Evolutionary conservation across 2,329 filamentous ascomycete species (phyloP).

Genomic region (Aspergillus texensis): DNA sequence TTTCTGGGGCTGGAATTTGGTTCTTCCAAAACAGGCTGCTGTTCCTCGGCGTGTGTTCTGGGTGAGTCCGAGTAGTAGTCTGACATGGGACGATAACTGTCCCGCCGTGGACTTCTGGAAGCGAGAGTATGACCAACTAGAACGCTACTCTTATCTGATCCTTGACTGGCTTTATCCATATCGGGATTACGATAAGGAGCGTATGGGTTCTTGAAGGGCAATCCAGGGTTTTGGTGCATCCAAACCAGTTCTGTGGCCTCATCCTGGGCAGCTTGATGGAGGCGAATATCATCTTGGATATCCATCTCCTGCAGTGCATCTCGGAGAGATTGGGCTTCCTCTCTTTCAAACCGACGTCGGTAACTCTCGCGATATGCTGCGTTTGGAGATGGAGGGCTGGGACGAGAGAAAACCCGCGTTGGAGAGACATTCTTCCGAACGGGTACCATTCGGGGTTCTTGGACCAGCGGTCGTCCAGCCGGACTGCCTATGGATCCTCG

Average conservation of each 20-base stretch:
- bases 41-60: conserved; percentile 2
- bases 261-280: conserved; percentile 62
- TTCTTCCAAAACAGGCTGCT: conserved; percentile 2
- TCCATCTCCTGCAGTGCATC: conserved; percentile 63
- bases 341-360: conserved; percentile 59
- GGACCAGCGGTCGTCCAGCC: conserved; percentile 42
- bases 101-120: conserved; percentile 16
- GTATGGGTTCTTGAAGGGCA: conserved; percentile 52
- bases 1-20: conserved; percentile 19
- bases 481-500: conserved; percentile 30
- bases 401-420: conserved; percentile 34
- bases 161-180: conserved; percentile 40
- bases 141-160: conserved; percentile 48
- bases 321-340: conserved; percentile 59
- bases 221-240: conserved; percentile 60
- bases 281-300: conserved; percentile 54
- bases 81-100: conserved; percentile 25
- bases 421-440: conserved; percentile 42
- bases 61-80: conserved; percentile 17
- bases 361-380: conserved; percentile 57
- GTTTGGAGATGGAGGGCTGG: conserved; percentile 38
- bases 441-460: conserved; percentile 37
- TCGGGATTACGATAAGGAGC: conserved; percentile 51
- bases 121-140: conserved; percentile 45
- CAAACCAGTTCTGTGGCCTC: conserved; percentile 67